phyloP scores from a whole-genome alignment of 345 rosid genomes.

The Eucalyptus tenuipes region DNA sequence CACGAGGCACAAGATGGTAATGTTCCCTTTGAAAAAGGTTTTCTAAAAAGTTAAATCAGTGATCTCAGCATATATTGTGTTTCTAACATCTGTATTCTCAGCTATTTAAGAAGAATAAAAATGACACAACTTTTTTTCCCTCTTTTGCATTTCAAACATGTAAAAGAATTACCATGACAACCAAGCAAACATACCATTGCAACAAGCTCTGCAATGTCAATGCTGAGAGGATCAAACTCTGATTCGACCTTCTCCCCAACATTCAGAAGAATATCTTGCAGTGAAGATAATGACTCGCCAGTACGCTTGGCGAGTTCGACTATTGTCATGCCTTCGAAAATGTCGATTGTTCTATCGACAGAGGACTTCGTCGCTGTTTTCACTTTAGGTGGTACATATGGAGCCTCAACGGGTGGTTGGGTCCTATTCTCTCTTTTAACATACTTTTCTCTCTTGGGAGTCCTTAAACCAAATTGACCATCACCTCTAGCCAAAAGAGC shows the following conservation, averaged over 20 bases:
- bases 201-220: conserved; percentile 76
- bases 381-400: conserved; percentile 55
- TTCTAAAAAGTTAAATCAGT: neutral
- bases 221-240: conserved; percentile 69
- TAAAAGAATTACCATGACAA: neutral
- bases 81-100: neutral
- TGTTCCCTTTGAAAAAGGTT: neutral
- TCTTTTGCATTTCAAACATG: neutral
- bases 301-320: conserved; percentile 71
- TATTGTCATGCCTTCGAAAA: conserved; percentile 80
- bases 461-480: conserved; percentile 32
- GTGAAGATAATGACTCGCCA: conserved; percentile 35
- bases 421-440: conserved; percentile 29
- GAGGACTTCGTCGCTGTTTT: conserved; percentile 27
- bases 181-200: conserved; percentile 47
- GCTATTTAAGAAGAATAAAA: neutral
- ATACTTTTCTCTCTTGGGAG: conserved; percentile 37
- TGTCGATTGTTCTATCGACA: conserved; percentile 53
- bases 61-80: neutral
- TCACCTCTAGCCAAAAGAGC: conserved; percentile 35
- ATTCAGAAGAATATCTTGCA: conserved; percentile 60
- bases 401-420: conserved; percentile 72
- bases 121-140: neutral
- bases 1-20: neutral
- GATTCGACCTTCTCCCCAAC: conserved; percentile 72